Percentiles rank a stretch among this genome's conserved stretches.
Evolutionary conservation across 176 grass and related monocot species (phyloP).

Genomic region (Zoysia japonica): DNA sequence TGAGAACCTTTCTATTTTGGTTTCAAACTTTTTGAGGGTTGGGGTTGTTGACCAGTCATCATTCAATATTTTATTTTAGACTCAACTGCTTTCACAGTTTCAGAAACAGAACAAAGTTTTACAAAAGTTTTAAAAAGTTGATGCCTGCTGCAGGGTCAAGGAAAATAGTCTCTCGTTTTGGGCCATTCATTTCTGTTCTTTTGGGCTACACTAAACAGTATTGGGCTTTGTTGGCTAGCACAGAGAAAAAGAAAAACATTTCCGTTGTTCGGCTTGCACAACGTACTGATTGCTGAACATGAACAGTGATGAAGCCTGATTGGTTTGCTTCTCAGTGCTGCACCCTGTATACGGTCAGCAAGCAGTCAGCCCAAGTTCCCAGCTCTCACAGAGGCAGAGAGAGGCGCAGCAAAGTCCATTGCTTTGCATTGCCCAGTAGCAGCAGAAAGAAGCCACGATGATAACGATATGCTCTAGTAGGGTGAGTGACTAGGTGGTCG

Average conservation of each 20-base stretch:
- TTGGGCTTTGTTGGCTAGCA: not conserved
- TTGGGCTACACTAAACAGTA: not conserved
- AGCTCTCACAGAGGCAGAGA: not conserved
- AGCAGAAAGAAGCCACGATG: constrained; percentile 53
- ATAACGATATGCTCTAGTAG: constrained; percentile 36
- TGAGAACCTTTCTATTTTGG: not conserved
- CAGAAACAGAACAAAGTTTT: not conserved
- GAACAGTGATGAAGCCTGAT: constrained; percentile 12
- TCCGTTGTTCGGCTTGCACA: constrained; percentile 13
- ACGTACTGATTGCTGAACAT: constrained; percentile 4
- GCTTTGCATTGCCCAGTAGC: constrained; percentile 24
- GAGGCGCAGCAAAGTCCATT: not conserved
- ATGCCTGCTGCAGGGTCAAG: not conserved
- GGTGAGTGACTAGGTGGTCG: too few relatives aligned
- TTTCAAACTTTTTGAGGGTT: not conserved
- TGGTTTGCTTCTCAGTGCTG: constrained; percentile 25
- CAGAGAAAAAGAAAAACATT: not conserved
- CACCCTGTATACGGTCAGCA: not conserved
- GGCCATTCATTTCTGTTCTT: not conserved
- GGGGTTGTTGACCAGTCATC: too few relatives aligned
- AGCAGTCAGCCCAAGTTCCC: constrained; percentile 13
- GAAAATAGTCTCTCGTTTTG: not conserved
- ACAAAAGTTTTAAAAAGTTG: not conserved
- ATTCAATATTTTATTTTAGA: not conserved
- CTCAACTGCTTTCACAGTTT: not conserved